Percentiles rank a stretch among this genome's conserved stretches.
phyloP scores from a whole-genome alignment of 371 early-diverging fungal genomes.

The Mucor circinelloides region DNA sequence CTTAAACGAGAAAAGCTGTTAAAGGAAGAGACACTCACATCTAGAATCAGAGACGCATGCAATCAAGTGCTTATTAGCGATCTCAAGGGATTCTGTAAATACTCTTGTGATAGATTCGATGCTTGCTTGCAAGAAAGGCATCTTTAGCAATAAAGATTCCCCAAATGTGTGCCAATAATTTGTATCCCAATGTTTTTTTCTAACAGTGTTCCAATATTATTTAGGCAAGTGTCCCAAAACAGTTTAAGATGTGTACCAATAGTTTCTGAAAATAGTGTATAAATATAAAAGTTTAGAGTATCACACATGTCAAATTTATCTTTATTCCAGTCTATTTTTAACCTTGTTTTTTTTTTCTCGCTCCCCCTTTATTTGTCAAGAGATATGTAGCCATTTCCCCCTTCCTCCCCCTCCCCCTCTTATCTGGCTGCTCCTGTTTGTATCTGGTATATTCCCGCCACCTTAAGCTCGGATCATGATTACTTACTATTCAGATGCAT shows the following conservation, averaged over 20 bases:
- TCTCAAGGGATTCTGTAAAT: too few relatives aligned
- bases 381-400: background rate
- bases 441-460: background rate
- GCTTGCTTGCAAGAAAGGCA: too few relatives aligned
- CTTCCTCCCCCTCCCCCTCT: too few relatives aligned
- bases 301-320: background rate
- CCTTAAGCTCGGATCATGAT: background rate
- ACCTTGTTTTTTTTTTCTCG: background rate
- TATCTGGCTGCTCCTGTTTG: background rate
- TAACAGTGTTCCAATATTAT: too few relatives aligned
- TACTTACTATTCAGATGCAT: background rate
- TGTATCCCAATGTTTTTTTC: too few relatives aligned
- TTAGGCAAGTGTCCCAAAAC: too few relatives aligned
- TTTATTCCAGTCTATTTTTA: background rate
- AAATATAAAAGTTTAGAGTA: background rate
- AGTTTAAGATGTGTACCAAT: too few relatives aligned
- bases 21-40: constrained; percentile 15
- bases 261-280: too few relatives aligned
- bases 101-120: too few relatives aligned
- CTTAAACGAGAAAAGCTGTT: constrained; percentile 10
- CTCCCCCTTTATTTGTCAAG: background rate
- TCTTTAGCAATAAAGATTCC: too few relatives aligned
- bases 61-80: constrained; percentile 6
- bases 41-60: constrained; percentile 6
- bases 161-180: too few relatives aligned